Evolutionary conservation across 371 early-diverging fungal species (phyloP).

Genomic region (Rhizopus delemar): DNA sequence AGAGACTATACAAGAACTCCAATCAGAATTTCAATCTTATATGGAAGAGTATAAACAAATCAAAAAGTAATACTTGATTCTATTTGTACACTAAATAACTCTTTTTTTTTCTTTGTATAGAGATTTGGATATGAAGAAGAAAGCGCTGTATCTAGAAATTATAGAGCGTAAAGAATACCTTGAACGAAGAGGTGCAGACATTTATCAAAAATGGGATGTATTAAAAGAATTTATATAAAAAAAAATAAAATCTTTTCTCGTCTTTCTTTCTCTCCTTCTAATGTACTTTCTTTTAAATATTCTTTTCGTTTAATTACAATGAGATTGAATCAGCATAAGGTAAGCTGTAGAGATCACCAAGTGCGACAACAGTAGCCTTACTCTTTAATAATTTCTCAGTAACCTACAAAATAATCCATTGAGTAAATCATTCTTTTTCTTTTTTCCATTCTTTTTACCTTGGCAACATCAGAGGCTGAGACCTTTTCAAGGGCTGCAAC

Average conservation of each 20-base stretch:
- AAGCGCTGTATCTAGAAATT: not conserved
- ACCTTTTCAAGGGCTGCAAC: constrained; percentile 64
- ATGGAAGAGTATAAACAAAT: constrained; percentile 1
- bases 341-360: constrained; percentile 75
- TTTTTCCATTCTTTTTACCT: constrained; percentile 39
- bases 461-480: constrained; percentile 62
- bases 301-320: too few relatives aligned
- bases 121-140: constrained; percentile 4
- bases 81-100: not conserved
- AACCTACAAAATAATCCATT: constrained; percentile 33
- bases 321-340: constrained; percentile 61
- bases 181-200: constrained; percentile 1
- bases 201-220: not conserved
- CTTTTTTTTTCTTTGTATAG: not conserved
- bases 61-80: not conserved
- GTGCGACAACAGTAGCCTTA: constrained; percentile 81
- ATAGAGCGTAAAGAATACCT: constrained; percentile 2
- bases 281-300: too few relatives aligned
- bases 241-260: not conserved
- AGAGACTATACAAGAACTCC: not conserved
- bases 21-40: not conserved
- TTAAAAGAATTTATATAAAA: constrained; percentile 3
- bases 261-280: too few relatives aligned
- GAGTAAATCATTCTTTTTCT: too few relatives aligned
- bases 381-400: constrained; percentile 69